These are phyloP conservation scores for Schwanniomyces polymorphus DNA, from an alignment of 805 yeast species.

Conservation along the genomic window DNA sequence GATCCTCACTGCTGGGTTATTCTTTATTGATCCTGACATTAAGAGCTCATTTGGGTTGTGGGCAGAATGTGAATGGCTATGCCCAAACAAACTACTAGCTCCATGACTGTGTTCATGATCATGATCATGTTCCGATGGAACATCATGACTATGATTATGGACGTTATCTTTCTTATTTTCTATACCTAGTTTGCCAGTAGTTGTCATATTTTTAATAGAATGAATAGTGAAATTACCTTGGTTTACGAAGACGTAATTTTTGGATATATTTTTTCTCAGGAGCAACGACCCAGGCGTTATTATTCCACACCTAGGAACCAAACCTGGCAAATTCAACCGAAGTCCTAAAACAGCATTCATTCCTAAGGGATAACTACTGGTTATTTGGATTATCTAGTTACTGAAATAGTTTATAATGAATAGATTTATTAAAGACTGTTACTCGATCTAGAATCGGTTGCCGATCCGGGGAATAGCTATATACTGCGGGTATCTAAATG, in stretches of 20 bases:
- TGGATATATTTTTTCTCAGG: neutral
- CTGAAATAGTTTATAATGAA: neutral
- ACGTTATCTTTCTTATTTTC: neutral
- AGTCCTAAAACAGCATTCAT: neutral
- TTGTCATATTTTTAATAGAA: neutral
- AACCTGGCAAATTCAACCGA: neutral
- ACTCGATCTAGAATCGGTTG: slow-evolving; percentile 1
- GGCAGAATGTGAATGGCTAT: slow-evolving; percentile 45
- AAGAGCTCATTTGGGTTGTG: slow-evolving; percentile 46
- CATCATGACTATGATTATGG: slow-evolving; percentile 8
- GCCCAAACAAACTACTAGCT: slow-evolving; percentile 19
- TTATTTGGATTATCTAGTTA: neutral
- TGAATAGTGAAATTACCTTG: neutral
- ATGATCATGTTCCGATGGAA: neutral
- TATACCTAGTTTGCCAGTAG: neutral
- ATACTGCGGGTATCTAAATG: neutral
- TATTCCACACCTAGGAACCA: neutral
- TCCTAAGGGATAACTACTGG: neutral
- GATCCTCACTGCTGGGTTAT: slow-evolving; percentile 86
- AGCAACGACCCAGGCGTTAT: neutral
- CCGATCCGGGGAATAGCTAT: slow-evolving; percentile 4
- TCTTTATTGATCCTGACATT: slow-evolving; percentile 21
- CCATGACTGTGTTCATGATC: slow-evolving; percentile 4
- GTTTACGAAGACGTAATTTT: neutral
- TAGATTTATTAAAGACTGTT: neutral